Evolutionary conservation across 1,284 basidiomycete genomes (phyloP), one percentile per base, ranked within the genome.

Genomic region (Mycena sp.): DNA sequence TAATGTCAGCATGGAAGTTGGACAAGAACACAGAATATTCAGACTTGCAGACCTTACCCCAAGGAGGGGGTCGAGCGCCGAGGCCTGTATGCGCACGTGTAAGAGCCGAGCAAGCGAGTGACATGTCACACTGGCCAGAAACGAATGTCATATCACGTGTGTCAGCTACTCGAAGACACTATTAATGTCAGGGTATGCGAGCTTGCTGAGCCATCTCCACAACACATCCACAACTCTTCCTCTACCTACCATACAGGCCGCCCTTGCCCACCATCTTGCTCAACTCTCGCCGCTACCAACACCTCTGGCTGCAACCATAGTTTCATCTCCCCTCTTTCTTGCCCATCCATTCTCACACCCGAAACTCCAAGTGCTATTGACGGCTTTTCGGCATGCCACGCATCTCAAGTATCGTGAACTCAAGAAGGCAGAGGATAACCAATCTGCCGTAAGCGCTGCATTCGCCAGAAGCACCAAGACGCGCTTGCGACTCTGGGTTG

Each of bases 251-350:
- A 77, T 91, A 28, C 86, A 88, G 69, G 81, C 81, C 6, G 84
- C 89, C 30, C 77, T 92, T 52, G 80, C 87, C 2, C 85, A 91
- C 65, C 87, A 90, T 67, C 83, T 93, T 43, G 81, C 87, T 0
- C 78, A 79, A 19, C 77, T 83, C 30, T 71, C 78, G 17, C 86
- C 83, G 5, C 77, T 83, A 1, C 86, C 90, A 3, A 90, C 89
- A 0, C 84, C 88, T 0, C 81, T 93, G 17, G 82, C 87, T 0
- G 90, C 87, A n/a, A 82, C 85, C 9, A 80, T 86, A 35, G 81
- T 92, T 60, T 84, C 85, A 38, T 88, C 88, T 43, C 83, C 87
- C 1, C 74, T 80, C 37, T 85, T 86, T 69, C 84, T 87, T 44
- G 77, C 74, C 2, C 79, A 79, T 21, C 81, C 85, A 0, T 80